Evolutionary conservation across 2,329 filamentous ascomycete species (phyloP), one percentile per base, ranked within the genome.

Genomic region (Elsinoe necatrix): DNA sequence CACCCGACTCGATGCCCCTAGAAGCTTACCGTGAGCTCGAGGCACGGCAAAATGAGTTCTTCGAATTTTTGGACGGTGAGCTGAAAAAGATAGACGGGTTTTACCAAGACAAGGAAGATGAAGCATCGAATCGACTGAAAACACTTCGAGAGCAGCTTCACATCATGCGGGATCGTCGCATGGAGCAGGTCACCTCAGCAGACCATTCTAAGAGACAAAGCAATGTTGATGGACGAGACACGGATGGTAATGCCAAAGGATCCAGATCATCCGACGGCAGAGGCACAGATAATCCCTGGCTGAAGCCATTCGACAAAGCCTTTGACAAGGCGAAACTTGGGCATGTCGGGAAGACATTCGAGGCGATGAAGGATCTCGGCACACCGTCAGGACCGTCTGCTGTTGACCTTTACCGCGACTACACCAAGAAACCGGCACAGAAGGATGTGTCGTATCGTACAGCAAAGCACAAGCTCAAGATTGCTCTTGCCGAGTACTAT

Each of bases 401-500:
- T 3, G 42, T 55, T 11, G 71, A 73, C 21, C 62, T 67, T 18
- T 67, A 67, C 20, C 68, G 71, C 39, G 75, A 78, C 61, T 77
- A 77, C 58, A 63, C 63, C 25, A 67, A 73, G 3, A 69, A 69
- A 14, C 67, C 68, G 3, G 65, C 68, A 1, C 58, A 66, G 1
- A 63, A 69, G 3, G 81, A 83, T 37, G 86, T 96, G 0, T 81
- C 91, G 0, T 95, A 97, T 71, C 81, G 87, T 23, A 84, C 85
- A 1, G 93, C 93, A 1, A 97, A 95, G 72, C 80, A 86, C 59
- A 95, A 96, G 72, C 77, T 98, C 57, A 97, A 97, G 71, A 75
- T 89, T 48, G 93, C 93, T 0, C 72, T 97, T 51, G 87, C 95
- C 65, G 93, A 97, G 69, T 95, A 90, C 68, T 97, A 98, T 68